Percentiles rank a stretch among this genome's conserved stretches.
Conservation (phyloP, 441 rosid species). For the Adansonia rubrostipa region DNA sequence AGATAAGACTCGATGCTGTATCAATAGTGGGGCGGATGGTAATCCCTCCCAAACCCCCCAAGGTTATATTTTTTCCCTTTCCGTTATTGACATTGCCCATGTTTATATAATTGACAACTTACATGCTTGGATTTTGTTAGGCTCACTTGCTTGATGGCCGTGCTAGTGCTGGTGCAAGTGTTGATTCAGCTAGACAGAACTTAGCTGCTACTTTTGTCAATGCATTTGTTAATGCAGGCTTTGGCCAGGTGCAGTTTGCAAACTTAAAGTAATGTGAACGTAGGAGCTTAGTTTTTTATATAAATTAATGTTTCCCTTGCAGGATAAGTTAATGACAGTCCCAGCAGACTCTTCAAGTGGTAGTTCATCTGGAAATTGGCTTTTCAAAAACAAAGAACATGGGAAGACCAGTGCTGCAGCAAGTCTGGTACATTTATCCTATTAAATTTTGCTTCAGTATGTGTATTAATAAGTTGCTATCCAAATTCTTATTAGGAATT, state of each 20-base stretch:
- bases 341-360: constrained; percentile 70
- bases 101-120: constrained; percentile 9
- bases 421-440: constrained; percentile 66
- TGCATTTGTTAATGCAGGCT: constrained; percentile 98
- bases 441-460: constrained; percentile 21
- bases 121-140: constrained; percentile 42
- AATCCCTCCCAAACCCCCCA: too few relatives aligned
- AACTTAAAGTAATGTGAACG: constrained; percentile 18
- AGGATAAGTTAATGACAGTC: constrained; percentile 96
- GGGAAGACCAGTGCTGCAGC: constrained; percentile 98
- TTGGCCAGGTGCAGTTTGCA: constrained; percentile 68
- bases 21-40: background rate
- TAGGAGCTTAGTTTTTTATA: constrained; percentile 18
- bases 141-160: constrained; percentile 98
- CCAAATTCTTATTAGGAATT: constrained; percentile 14
- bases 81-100: background rate
- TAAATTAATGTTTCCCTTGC: constrained; percentile 30
- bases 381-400: constrained; percentile 93
- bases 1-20: background rate
- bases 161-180: constrained; percentile 77
- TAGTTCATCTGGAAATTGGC: constrained; percentile 84
- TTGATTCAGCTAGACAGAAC: constrained; percentile 95
- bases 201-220: constrained; percentile 96
- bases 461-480: background rate
- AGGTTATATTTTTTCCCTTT: background rate